Conservation (phyloP, 331 rosid species). For the Acacia pycnantha region DNA sequence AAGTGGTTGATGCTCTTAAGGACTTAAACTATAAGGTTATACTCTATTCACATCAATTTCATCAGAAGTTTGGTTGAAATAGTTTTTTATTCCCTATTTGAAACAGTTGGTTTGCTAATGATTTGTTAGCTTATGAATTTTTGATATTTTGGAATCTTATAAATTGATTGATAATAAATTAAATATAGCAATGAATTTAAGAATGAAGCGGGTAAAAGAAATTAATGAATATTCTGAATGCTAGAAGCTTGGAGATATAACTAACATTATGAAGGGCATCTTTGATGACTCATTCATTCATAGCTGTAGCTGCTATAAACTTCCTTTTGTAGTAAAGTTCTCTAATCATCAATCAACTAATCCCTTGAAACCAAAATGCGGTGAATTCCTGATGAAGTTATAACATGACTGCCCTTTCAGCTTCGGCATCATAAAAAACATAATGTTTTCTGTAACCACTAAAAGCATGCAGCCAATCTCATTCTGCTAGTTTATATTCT, state of each 20-base stretch:
- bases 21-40: constrained; percentile 76
- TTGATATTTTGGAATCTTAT: constrained; percentile 13
- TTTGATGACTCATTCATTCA: constrained; percentile 19
- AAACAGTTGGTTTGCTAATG: neutral
- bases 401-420: neutral
- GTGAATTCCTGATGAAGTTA: constrained; percentile 5
- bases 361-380: neutral
- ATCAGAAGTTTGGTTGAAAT: neutral
- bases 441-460: neutral
- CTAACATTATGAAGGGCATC: constrained; percentile 15
- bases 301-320: constrained; percentile 3
- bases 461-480: constrained; percentile 1
- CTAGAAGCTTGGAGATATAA: constrained; percentile 13
- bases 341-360: constrained; percentile 11
- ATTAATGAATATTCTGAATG: neutral
- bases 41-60: constrained; percentile 17
- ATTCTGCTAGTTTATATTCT: constrained; percentile 13
- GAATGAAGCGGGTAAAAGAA: neutral
- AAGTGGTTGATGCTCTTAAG: constrained; percentile 72
- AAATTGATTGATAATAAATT: neutral
- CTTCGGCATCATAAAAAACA: neutral
- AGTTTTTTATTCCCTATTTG: neutral
- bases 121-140: constrained; percentile 8
- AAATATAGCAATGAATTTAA: neutral
- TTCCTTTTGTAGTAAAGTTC: neutral